Evolutionary conservation across 108 stramenopile genomes (phyloP), one percentile per base, ranked within the genome.

Genomic region (Cyclotella cryptica): DNA sequence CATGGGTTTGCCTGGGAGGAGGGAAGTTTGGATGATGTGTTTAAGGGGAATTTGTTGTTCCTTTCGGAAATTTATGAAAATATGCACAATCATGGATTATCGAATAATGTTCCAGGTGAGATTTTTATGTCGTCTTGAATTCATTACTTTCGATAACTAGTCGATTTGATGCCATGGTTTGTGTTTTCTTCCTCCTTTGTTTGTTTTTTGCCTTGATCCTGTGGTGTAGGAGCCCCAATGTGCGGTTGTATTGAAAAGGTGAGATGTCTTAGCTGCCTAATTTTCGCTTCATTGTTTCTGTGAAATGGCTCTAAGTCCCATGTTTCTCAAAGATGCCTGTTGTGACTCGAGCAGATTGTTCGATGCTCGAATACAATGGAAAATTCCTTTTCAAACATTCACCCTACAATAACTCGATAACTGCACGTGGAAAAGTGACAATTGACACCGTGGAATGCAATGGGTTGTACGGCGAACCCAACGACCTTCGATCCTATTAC

Each of bases 1-100:
- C 61, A 62, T 62, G 61, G 61, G 15, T 62, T 62, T 21, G 61
- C 61, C 4, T 62, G 61, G 61, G 61, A 62, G 41, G 19, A 41
- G 8, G 61, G 39, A 11, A 42, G 61, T 40, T 9, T 42, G 18
- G 41, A 62, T 30, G 61, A 62, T 42, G 14, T 39, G 39, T 62
- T 40, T 30, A 62, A 62, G 35, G 61, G 61, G 30, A 62, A 62
- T 30, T 41, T 62, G 61, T 21, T 62, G 15, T 62, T 62, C 61
- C 14, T 41, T 15, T 26, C 15, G 10, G 61, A 62, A 11, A 30
- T 62, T 41, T 35, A 35, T 30, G 35, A 62, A 41, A 62, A 62
- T 30, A 62, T 62, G 61, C 30, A 62, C 19, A 41, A 40, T 62
- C 61, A 30, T 18, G 61, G 61, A 10, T 21, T 62, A 18, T 62